Conservation (phyloP, 805 yeast genomes). For the Wickerhamiella cacticola region DNA sequence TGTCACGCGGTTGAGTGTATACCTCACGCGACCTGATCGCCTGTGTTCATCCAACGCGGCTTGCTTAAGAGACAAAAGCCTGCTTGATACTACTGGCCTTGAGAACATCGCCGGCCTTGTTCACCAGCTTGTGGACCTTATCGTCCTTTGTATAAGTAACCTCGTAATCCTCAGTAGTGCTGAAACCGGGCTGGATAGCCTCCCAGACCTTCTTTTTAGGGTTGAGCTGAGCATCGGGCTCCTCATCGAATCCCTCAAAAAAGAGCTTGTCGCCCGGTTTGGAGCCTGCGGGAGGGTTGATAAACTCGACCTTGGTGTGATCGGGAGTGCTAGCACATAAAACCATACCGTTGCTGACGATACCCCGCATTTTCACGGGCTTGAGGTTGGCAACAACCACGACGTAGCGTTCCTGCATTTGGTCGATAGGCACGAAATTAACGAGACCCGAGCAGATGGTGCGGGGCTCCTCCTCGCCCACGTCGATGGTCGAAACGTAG, state of each 20-base stretch:
- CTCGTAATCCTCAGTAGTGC: slow-evolving; percentile 62
- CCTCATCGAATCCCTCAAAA: slow-evolving; percentile 82
- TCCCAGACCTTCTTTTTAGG: slow-evolving; percentile 99
- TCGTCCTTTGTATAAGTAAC: slow-evolving; percentile 68
- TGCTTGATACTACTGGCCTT: slow-evolving; percentile 57
- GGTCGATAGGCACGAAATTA: slow-evolving; percentile 77
- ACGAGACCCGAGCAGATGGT: slow-evolving; percentile 97
- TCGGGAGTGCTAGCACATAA: slow-evolving; percentile 62
- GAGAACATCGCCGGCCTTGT: slow-evolving; percentile 66
- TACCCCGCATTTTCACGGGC: slow-evolving; percentile 97
- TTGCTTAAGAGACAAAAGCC: slow-evolving; percentile 51
- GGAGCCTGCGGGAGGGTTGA: slow-evolving; percentile 86
- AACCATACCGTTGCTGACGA: slow-evolving; percentile 93
- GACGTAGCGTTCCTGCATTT: slow-evolving; percentile 87
- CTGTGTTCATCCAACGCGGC: background rate
- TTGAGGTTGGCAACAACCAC: slow-evolving; percentile 90
- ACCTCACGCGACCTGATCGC: too few species aligned
- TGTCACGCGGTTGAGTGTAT: too few species aligned
- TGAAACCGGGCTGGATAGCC: slow-evolving; percentile 79
- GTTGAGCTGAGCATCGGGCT: slow-evolving; percentile 83
- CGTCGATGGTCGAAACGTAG: slow-evolving; percentile 90
- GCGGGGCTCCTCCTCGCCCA: slow-evolving; percentile 96
- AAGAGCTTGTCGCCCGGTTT: slow-evolving; percentile 93
- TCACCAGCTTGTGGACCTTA: slow-evolving; percentile 59
- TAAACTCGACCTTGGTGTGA: slow-evolving; percentile 68